These are phyloP conservation scores for Sarocladiaceae sp. DNA, from an alignment of 2,329 filamentous ascomycete genomes.

Conservation along the genomic window DNA sequence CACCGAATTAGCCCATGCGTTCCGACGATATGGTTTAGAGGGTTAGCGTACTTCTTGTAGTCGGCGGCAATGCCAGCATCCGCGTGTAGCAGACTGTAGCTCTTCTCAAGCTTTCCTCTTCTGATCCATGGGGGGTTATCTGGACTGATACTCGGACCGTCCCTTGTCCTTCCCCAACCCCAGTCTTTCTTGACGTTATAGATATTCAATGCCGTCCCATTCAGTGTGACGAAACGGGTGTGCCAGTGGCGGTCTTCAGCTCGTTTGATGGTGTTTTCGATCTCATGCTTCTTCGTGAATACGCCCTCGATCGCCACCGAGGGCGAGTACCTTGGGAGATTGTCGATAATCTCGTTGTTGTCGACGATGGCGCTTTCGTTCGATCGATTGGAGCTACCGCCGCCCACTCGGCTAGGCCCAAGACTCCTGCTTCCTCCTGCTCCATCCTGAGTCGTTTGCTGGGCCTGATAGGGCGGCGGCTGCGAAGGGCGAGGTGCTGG, in stretches of 20 bases:
- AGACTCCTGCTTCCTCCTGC: neutral
- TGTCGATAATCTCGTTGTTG: conserved; percentile 28
- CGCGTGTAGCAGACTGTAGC: conserved; percentile 68
- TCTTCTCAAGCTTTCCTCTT: conserved; percentile 51
- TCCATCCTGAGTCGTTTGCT: neutral
- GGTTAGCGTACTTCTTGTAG: conserved; percentile 53
- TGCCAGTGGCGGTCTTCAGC: conserved; percentile 59
- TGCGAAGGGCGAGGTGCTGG: conserved; percentile 34
- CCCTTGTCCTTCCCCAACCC: conserved; percentile 42
- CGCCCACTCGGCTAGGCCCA: neutral
- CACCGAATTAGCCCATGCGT: neutral
- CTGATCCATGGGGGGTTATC: conserved; percentile 46
- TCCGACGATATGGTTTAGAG: neutral
- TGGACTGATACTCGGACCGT: conserved; percentile 40
- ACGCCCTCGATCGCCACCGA: conserved; percentile 49
- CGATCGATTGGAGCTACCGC: conserved; percentile 1
- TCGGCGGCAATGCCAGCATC: conserved; percentile 70
- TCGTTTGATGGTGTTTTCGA: conserved; percentile 57
- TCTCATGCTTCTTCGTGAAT: conserved; percentile 59
- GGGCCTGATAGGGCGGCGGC: conserved; percentile 39
- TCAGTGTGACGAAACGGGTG: conserved; percentile 55
- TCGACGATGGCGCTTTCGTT: conserved; percentile 15
- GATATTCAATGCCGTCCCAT: conserved; percentile 62
- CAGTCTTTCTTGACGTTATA: conserved; percentile 56
- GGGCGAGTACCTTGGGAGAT: conserved; percentile 50